phyloP scores from a whole-genome alignment of 2,329 filamentous ascomycete genomes.

The Phymatotrichopsis omnivora region DNA sequence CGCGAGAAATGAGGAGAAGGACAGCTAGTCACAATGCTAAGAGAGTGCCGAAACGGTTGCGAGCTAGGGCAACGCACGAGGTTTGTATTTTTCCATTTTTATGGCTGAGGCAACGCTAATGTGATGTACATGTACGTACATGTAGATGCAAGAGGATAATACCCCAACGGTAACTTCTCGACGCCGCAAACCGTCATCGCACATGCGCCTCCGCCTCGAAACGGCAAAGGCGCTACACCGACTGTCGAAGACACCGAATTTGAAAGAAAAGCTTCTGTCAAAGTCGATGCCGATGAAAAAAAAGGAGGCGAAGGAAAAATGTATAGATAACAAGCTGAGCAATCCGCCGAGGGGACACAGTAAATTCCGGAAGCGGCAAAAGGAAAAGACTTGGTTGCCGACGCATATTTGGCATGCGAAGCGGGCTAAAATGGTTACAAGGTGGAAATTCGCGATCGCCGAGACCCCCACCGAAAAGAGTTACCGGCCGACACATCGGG shows the following conservation, averaged over 20 bases:
- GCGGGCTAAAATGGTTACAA: conserved; percentile 71
- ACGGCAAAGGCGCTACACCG: conserved; percentile 61
- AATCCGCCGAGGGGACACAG: conserved; percentile 37
- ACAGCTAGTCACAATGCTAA: conserved; percentile 95
- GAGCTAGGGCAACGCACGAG: conserved; percentile 56
- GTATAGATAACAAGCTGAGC: conserved; percentile 33
- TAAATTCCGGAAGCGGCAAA: conserved; percentile 75
- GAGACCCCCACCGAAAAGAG: conserved; percentile 80
- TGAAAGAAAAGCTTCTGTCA: conserved; percentile 17
- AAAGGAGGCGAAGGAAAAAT: conserved; percentile 38
- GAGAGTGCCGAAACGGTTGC: conserved; percentile 68
- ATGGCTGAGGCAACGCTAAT: not conserved
- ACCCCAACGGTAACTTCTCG: conserved; percentile 64
- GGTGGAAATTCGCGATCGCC: conserved; percentile 82
- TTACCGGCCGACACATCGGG: conserved; percentile 77
- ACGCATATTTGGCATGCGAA: conserved; percentile 94
- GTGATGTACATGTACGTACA: conserved; percentile 41
- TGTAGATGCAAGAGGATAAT: conserved; percentile 84
- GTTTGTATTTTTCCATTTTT: conserved; percentile 36
- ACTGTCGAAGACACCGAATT: conserved; percentile 43
- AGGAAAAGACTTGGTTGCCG: conserved; percentile 85
- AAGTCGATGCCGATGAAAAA: conserved; percentile 37
- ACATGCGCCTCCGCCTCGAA: conserved; percentile 52
- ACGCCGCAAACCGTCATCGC: conserved; percentile 39
- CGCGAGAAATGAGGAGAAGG: conserved; percentile 68